These are phyloP conservation scores for Prillingera fragicola DNA, from an alignment of 1,284 basidiomycete genomes.

Conservation along the genomic window DNA sequence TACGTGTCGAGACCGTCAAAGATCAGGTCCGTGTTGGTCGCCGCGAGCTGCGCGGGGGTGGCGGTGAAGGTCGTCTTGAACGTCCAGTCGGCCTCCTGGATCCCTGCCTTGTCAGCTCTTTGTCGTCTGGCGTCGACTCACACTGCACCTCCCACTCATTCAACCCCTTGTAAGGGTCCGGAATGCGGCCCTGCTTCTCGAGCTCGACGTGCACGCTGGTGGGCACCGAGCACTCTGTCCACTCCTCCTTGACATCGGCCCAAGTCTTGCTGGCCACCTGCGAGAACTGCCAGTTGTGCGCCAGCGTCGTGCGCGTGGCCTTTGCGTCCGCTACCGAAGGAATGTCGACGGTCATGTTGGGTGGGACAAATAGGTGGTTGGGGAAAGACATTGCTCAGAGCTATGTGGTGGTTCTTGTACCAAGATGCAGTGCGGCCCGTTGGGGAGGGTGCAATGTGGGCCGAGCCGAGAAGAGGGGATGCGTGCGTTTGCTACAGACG, in stretches of 20 bases:
- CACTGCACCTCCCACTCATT: slow-evolving; percentile 87
- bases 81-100: slow-evolving; percentile 78
- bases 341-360: too few relatives aligned
- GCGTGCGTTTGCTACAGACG: too few relatives aligned
- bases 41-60: slow-evolving; percentile 52
- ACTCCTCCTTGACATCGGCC: slow-evolving; percentile 22
- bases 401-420: too few relatives aligned
- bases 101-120: slow-evolving; percentile 55
- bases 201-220: slow-evolving; percentile 82
- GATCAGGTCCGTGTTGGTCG: slow-evolving; percentile 59
- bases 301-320: background rate
- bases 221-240: slow-evolving; percentile 52
- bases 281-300: slow-evolving; percentile 24
- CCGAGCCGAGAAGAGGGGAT: too few relatives aligned
- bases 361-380: too few relatives aligned
- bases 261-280: slow-evolving; percentile 17
- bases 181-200: slow-evolving; percentile 62
- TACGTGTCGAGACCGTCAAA: slow-evolving; percentile 88
- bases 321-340: too few relatives aligned
- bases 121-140: slow-evolving; percentile 38
- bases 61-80: slow-evolving; percentile 66
- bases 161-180: slow-evolving; percentile 69
- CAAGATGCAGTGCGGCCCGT: too few relatives aligned
- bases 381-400: too few relatives aligned
- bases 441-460: too few relatives aligned